Conservation (phyloP, 2,329 filamentous ascomycete species). For the Scortechinia acanthostroma region DNA sequence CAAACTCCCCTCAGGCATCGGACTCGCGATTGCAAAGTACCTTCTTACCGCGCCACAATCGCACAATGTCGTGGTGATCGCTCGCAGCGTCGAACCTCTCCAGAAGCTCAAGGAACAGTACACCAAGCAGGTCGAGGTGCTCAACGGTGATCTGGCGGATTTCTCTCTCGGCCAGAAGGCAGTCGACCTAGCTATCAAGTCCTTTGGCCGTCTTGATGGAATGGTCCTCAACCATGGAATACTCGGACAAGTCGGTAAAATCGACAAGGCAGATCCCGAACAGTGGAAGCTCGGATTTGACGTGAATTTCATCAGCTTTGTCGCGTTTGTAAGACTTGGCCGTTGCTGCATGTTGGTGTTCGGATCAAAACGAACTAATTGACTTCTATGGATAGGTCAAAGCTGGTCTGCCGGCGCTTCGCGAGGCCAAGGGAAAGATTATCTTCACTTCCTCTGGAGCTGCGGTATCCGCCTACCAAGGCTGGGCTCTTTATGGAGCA, state of each 20-base stretch:
- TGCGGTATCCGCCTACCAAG: constrained; percentile 53
- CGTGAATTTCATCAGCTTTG: constrained; percentile 77
- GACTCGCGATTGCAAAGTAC: constrained; percentile 49
- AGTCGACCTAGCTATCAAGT: constrained; percentile 54
- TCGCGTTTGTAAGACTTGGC: constrained; percentile 58
- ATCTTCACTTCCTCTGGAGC: constrained; percentile 78
- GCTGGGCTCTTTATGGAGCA: constrained; percentile 77
- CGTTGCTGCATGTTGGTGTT: no score
- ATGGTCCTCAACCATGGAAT: constrained; percentile 84
- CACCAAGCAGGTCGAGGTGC: constrained; percentile 40
- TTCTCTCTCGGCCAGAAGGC: constrained; percentile 42
- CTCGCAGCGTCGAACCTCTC: constrained; percentile 44
- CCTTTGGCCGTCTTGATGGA: constrained; percentile 71
- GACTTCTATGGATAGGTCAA: constrained; percentile 49
- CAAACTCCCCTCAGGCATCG: constrained; percentile 37
- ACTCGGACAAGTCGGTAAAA: constrained; percentile 66
- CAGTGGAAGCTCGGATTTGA: constrained; percentile 75
- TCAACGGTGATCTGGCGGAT: constrained; percentile 41
- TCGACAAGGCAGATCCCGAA: constrained; percentile 60
- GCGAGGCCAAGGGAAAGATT: constrained; percentile 62
- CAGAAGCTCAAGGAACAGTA: constrained; percentile 43
- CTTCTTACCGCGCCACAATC: constrained; percentile 38
- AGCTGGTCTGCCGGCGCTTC: constrained; percentile 63
- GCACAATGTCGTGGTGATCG: constrained; percentile 48
- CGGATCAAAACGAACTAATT: constrained; percentile 4